Conservation (phyloP, 2,329 filamentous ascomycete genomes). For the Xylaria sp. region DNA sequence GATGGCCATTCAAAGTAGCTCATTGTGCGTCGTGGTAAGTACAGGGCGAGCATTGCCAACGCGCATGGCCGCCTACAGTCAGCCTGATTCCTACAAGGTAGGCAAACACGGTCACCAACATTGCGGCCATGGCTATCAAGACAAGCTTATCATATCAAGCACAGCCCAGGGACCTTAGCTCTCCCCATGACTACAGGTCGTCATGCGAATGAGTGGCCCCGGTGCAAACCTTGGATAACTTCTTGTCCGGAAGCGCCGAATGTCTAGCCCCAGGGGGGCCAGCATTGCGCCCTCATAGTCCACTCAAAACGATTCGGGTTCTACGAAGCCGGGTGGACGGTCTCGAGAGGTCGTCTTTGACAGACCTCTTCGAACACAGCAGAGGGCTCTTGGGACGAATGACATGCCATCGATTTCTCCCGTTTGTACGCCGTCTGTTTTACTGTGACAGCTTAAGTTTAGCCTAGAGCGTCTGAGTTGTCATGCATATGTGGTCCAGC, state of each 20-base stretch:
- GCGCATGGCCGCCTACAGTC: conserved; percentile 32
- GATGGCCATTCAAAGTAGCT: conserved; percentile 5
- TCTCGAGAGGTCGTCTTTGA: neutral
- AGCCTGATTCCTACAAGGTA: conserved; percentile 12
- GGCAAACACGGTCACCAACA: conserved; percentile 20
- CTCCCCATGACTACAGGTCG: conserved; percentile 1
- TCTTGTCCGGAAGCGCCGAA: conserved; percentile 9
- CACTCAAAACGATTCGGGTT: conserved; percentile 2
- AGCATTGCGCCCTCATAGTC: neutral
- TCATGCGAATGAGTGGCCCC: conserved; percentile 12
- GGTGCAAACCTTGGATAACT: neutral
- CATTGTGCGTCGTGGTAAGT: conserved; percentile 1
- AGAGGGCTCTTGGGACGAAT: conserved; percentile 5
- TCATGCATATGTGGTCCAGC: conserved; percentile 26
- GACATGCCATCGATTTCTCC: neutral
- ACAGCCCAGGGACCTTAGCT: conserved; percentile 6
- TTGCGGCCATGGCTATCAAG: conserved; percentile 27
- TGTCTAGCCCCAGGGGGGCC: neutral
- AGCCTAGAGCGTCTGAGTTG: conserved; percentile 24
- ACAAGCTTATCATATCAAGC: conserved; percentile 10
- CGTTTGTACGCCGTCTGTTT: conserved; percentile 1
- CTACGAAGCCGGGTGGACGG: neutral
- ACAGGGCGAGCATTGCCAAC: conserved; percentile 9
- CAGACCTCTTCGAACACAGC: conserved; percentile 3
- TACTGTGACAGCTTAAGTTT: conserved; percentile 9